Conservation (phyloP, 2,329 filamentous ascomycete species). For the Tolypocladium tundrense region DNA sequence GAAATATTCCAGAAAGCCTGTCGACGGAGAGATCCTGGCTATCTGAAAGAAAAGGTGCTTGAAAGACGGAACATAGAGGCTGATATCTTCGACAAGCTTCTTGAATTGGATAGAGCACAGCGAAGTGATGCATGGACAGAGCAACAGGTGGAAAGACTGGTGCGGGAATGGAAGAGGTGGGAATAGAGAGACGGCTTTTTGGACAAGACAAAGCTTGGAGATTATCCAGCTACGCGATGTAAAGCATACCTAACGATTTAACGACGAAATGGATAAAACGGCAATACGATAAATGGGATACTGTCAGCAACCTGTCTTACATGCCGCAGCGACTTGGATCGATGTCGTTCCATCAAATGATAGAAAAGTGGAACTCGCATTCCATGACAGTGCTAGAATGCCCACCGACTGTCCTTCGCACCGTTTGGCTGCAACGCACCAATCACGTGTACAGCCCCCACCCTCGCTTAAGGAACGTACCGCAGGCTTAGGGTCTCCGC, state of each 20-base stretch:
- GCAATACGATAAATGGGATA: neutral
- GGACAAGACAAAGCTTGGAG: neutral
- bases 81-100: conserved; percentile 45
- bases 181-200: conserved; percentile 28
- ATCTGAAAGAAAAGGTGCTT: conserved; percentile 45
- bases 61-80: conserved; percentile 51
- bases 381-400: neutral
- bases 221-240: neutral
- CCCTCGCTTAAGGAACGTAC: conserved; percentile 19
- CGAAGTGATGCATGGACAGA: conserved; percentile 27
- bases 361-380: too few relatives aligned
- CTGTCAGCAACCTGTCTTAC: too few relatives aligned
- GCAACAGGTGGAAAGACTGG: conserved; percentile 34
- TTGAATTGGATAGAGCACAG: conserved; percentile 27
- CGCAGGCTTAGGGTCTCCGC: conserved; percentile 28
- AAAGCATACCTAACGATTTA: neutral
- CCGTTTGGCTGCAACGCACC: neutral
- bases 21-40: conserved; percentile 53
- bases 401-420: neutral
- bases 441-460: conserved; percentile 9
- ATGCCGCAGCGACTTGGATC: neutral
- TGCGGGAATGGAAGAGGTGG: conserved; percentile 49
- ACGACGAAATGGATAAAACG: conserved; percentile 1
- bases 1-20: conserved; percentile 60
- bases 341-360: too few relatives aligned